Conservation (phyloP, 805 yeast species). For the Pichia deserticola region DNA sequence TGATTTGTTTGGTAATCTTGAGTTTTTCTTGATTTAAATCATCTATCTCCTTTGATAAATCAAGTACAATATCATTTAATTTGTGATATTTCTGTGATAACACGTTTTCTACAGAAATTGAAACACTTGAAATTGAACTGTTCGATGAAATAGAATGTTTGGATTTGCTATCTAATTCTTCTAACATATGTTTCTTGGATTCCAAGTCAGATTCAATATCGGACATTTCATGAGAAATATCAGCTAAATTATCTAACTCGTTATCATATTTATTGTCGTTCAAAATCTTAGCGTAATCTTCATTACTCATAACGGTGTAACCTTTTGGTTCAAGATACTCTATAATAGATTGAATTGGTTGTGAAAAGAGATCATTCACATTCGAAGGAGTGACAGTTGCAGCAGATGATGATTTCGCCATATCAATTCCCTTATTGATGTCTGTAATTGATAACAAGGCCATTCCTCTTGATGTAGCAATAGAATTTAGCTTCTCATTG, state of each 20-base stretch:
- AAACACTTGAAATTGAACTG: not conserved
- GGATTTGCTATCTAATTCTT: constrained; percentile 8
- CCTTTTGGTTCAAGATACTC: constrained; percentile 20
- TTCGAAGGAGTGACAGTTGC: constrained; percentile 10
- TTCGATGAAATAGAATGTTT: constrained; percentile 6
- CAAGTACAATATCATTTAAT: constrained; percentile 1
- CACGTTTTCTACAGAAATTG: constrained; percentile 10
- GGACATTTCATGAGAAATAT: constrained; percentile 10
- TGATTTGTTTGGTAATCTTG: constrained; percentile 5
- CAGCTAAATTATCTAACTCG: not conserved
- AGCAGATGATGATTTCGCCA: constrained; percentile 3
- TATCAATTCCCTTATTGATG: constrained; percentile 1
- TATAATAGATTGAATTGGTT: constrained; percentile 23
- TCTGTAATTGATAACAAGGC: not conserved
- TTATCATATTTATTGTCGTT: not conserved
- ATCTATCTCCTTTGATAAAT: not conserved
- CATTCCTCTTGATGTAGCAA: not conserved
- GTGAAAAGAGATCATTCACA: constrained; percentile 8
- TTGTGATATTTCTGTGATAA: constrained; percentile 2
- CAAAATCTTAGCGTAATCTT: constrained; percentile 18
- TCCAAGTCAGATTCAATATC: constrained; percentile 10
- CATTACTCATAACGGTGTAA: constrained; percentile 16
- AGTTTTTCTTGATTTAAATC: not conserved
- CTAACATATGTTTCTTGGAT: constrained; percentile 6
- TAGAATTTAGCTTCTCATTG: not conserved